phyloP scores from a whole-genome alignment of 139 green algal species.

The Chlamydomonas eustigma region DNA sequence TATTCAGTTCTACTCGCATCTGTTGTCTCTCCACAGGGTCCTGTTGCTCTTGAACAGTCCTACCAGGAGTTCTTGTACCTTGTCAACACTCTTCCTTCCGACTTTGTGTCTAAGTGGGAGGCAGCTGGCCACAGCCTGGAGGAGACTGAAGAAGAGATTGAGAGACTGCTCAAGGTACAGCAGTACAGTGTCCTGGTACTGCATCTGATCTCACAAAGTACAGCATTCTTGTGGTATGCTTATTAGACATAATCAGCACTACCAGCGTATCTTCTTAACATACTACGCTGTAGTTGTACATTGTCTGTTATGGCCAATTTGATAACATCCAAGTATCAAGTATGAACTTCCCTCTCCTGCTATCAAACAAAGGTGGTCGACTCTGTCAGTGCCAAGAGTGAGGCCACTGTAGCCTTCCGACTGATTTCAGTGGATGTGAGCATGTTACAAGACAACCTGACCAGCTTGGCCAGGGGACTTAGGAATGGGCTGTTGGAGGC shows the following conservation, averaged over 20 bases:
- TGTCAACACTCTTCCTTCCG: constrained; percentile 14
- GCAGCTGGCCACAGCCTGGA: constrained; percentile 35
- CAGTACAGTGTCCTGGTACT: not conserved
- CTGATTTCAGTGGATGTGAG: constrained; percentile 25
- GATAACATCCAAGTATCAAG: too few relatives aligned
- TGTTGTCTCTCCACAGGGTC: constrained; percentile 31
- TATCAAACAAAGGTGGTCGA: not conserved
- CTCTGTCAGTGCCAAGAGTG: constrained; percentile 5
- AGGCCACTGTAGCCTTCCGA: constrained; percentile 48
- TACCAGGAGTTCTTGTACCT: constrained; percentile 34
- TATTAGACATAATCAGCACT: too few relatives aligned
- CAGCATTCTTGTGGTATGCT: too few relatives aligned
- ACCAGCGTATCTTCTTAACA: too few relatives aligned
- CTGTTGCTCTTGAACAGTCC: constrained; percentile 34
- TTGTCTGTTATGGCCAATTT: too few relatives aligned
- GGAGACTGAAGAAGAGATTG: not conserved
- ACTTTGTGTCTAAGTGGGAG: constrained; percentile 46
- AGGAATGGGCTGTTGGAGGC: constrained; percentile 16
- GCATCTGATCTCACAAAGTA: too few relatives aligned
- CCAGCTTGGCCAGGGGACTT: constrained; percentile 16
- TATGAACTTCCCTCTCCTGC: too few relatives aligned
- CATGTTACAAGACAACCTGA: constrained; percentile 21
- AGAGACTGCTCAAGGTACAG: not conserved
- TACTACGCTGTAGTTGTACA: too few relatives aligned
- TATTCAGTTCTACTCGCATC: too few relatives aligned